A percentile compares a stretch with the other conserved stretches of the same genome.
Conservation (phyloP, 805 yeast genomes). For the Isabelozyma pseudorhagii region DNA sequence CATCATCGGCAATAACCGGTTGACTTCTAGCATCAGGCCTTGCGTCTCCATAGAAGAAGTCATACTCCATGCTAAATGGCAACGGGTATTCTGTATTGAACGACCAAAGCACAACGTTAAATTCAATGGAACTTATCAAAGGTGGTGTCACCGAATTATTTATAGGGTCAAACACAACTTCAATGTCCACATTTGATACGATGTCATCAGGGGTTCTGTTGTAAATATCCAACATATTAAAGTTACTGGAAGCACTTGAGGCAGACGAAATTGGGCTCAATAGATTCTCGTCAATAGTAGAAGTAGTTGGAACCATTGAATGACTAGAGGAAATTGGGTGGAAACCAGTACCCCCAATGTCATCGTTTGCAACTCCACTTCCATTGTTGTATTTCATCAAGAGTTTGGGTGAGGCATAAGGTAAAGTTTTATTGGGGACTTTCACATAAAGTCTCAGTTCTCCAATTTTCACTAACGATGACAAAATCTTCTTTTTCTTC, state of each 20-base stretch:
- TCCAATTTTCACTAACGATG: conserved; percentile 32
- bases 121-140: conserved; percentile 27
- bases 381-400: conserved; percentile 35
- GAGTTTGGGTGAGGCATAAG: conserved; percentile 36
- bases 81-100: conserved; percentile 39
- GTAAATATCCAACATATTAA: conserved; percentile 29
- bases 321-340: conserved; percentile 1
- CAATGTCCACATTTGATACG: conserved; percentile 19
- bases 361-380: conserved; percentile 2
- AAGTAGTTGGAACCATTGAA: not conserved
- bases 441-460: conserved; percentile 27
- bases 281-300: conserved; percentile 4
- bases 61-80: conserved; percentile 37
- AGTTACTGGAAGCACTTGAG: conserved; percentile 7
- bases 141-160: conserved; percentile 29
- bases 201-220: conserved; percentile 21
- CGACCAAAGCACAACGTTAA: conserved; percentile 39
- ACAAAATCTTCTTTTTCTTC: conserved; percentile 34
- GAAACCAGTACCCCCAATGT: not conserved
- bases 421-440: conserved; percentile 32
- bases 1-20: conserved; percentile 20
- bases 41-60: conserved; percentile 33
- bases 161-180: conserved; percentile 23
- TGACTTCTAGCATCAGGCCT: conserved; percentile 10
- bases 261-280: conserved; percentile 12